Percentiles rank a stretch among this genome's conserved stretches.
phyloP scores from a whole-genome alignment of 768 basidiomycete genomes.

The Inosperma sp. region DNA sequence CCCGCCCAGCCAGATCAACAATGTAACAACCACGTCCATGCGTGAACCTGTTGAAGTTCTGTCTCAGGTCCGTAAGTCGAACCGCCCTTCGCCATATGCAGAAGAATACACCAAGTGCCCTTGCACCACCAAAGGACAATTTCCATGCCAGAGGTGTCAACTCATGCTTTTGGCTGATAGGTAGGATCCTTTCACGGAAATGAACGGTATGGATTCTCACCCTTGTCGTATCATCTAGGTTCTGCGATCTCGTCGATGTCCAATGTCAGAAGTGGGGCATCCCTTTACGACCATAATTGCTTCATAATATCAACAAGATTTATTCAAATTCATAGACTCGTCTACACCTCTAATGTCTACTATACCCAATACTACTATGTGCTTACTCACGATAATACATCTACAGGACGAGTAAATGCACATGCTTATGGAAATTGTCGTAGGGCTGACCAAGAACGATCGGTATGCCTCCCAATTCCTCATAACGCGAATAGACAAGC shows the following conservation, averaged over 20 bases:
- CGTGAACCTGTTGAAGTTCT: background rate
- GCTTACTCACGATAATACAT: too few species aligned
- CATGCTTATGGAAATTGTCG: too few species aligned
- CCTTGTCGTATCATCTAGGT: slow-evolving; percentile 1
- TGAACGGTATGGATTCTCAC: background rate
- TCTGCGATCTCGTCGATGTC: slow-evolving; percentile 3
- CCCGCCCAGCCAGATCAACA: too few species aligned
- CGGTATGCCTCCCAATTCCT: too few species aligned
- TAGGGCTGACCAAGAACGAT: too few species aligned
- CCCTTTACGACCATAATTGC: background rate
- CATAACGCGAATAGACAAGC: background rate
- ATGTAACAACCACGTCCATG: background rate
- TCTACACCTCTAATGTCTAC: background rate
- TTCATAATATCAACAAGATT: background rate
- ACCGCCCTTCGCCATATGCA: background rate
- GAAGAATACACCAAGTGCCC: slow-evolving; percentile 4
- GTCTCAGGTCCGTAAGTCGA: background rate
- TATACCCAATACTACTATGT: too few species aligned
- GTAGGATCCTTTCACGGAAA: background rate
- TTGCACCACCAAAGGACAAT: background rate
- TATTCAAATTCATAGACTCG: background rate
- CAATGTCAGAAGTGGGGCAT: slow-evolving; percentile 5
- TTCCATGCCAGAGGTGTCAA: slow-evolving; percentile 6
- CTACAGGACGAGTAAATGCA: too few species aligned
- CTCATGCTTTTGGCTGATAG: slow-evolving; percentile 5